Evolutionary conservation across 352 stramenopile genomes (phyloP), one percentile per base, ranked within the genome.

Genomic region (Phytophthora uliginosa): DNA sequence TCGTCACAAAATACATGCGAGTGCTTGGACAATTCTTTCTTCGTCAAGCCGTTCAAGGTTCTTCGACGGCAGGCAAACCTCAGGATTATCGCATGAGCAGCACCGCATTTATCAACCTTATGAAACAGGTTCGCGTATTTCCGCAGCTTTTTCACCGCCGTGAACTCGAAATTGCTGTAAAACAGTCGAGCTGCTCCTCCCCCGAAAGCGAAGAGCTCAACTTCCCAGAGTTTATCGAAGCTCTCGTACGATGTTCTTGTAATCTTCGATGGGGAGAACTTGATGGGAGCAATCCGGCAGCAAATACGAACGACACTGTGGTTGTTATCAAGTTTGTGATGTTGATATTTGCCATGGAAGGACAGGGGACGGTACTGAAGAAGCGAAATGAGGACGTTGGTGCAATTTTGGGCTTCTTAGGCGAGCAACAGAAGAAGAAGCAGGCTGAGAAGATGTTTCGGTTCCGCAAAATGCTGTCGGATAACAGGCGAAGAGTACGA

Each of bases 281-380:
- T 58, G 54, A 48, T n/a, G 33, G 7, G 33, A 24, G n/a, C 0
- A 33, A 61, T 13, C 55, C 55, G 2, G 5, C 52, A 17, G 53
- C 13, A 26, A 57, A 70, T 17, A 55, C 15, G 26, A 48, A 36
- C 20, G 71, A 77, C 12, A 82, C 78, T 4, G 60, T 78, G 7
- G 59, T 83, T 10, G 75, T 88, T 5, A 73, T 94, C 34, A 87
- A 89, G 55, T 94, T 94, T 50, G 68, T 91, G 7, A 94, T 94
- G 84, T 68, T 94, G 12, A 60, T 94, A 15, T 94, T 94, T n/a
- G 82, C 84, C 0, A 94, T 94, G 84, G 86, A 94, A 74, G 86
- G 86, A 3, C 78, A 70, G 50, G 86, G 86, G 6, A 89, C 86
- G 0, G 77, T 94, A 36, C 65, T 94, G 15, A 80, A 81, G 18